Evolutionary conservation across 2,329 filamentous ascomycete genomes (phyloP), one percentile per base, ranked within the genome.

Genomic region (Trematosphaeria pertusa): DNA sequence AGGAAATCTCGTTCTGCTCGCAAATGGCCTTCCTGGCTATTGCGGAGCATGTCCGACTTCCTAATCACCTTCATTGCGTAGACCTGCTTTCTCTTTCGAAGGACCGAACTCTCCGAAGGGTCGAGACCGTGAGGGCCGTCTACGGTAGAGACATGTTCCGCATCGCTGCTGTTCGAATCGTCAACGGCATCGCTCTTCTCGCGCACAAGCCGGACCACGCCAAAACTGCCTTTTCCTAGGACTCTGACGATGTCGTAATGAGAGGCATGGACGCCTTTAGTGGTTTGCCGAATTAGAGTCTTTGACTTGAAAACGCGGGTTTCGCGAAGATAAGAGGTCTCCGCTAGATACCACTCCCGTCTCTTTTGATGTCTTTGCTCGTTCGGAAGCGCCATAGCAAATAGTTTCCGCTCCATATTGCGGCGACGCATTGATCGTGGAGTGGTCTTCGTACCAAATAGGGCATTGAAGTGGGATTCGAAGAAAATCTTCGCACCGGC

Each of bases 41-140:
- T 94, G 10, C 87, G 85, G 44, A 97, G 80, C 92, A 97, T 97
- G 45, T 91, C 86, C 1, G 90, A 90, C 68, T 99, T 99, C 47
- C 88, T 86, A 58, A 97, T 97, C 22, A 96, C 89, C 69, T 97
- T 97, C 93, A 97, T 97, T 11, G 94, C 94, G 69, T 87, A 97
- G 0, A 96, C 85, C 46, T 88, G 81, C 33, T 62, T 63, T 14
- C 24, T 44, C 22, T 52, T 65, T 12, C 38, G 48, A 10, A 18
- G 32, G 7, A 20, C 24, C 12, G 24, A 15, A 32, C 10, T 14
- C 5, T 34, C 18, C 19, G 20, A 4, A n/a, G n/a, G n/a, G n/a
- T n/a, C n/a, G n/a, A n/a, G n/a, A 14, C 32, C 14, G 28, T 5
- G 14, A 31, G 39, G n/a, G 19, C 47, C 52, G 40, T 59, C 55